Base-by-base conservation (phyloP, 306 rosid species). In the Ceratonia siliqua region DNA sequence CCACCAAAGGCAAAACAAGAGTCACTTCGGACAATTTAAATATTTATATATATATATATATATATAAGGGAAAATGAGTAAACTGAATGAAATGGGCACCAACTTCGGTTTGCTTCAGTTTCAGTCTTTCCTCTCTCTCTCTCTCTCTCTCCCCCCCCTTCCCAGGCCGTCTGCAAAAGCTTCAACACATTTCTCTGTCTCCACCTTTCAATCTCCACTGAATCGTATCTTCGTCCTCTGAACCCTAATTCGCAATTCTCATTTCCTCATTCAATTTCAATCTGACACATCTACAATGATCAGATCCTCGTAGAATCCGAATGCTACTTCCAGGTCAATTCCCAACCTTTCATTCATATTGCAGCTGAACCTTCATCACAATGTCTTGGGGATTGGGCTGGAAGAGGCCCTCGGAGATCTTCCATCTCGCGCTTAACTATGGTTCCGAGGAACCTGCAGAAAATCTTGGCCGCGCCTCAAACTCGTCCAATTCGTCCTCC, bases 361-460 rank as follows among this genome's bases (percentile, higher is more conserved):
- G 82, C 62, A 39, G 38, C 11, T 43, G 17, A 36, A 62, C 42
- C 35, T 73, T 39, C 76, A 67, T 82, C 68, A 74, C 82, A 88
- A 94, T 94, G 98, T 87, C 96, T 64, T 94, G 98, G 98, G 94
- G 97, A 15, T 79, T 94, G 84, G 97, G 97, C 33, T 93, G 98
- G 98, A 93, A 93, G 85, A 86, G 96, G 36, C 81, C 91, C 6
- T 91, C 96, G 1, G 98, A 93, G 90, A 82, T 88, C 85, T 93
- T 94, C 92, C 98, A 84, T 65, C 89, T 94, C 65, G 69, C 83
- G 24, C 86, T 94, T 67, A 88, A 84, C 83, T 94, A 94, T 80
- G 98, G 98, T 78, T 85, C 77, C 62, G 97, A 88, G 36, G 93
- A 88, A 65, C 86, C 86, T 41, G 83, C 79, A 77, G 93, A 89